These are phyloP conservation scores for Calonectria montana DNA, from an alignment of 2,329 filamentous ascomycete genomes.

Conservation along the genomic window DNA sequence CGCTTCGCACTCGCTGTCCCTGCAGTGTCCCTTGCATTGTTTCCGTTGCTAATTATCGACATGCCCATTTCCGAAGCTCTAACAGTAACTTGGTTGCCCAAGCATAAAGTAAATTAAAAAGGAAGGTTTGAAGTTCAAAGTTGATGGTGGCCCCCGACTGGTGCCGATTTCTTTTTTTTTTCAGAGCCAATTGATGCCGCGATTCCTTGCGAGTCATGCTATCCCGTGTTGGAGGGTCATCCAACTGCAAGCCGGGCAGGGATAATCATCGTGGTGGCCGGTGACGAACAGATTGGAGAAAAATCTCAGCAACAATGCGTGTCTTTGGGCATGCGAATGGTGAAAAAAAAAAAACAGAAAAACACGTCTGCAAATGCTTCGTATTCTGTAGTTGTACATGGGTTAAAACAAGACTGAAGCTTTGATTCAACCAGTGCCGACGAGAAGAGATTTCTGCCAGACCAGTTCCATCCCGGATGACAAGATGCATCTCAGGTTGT, in stretches of 20 bases:
- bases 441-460: not conserved
- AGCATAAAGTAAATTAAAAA: not conserved
- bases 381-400: not conserved
- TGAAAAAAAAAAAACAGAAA: no score
- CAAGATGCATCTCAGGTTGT: not conserved
- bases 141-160: not conserved
- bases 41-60: not conserved
- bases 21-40: not conserved
- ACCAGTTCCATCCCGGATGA: not conserved
- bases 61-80: not conserved
- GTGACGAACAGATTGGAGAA: not conserved
- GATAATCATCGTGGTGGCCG: not conserved
- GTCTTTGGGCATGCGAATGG: not conserved
- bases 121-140: not conserved
- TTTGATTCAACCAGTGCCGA: not conserved
- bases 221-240: not conserved
- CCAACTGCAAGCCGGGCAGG: not conserved
- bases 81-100: not conserved
- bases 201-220: not conserved
- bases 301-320: not conserved
- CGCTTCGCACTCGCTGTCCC: not conserved
- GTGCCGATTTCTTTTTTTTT: not conserved
- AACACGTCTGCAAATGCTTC: not conserved
- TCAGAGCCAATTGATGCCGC: not conserved
- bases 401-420: not conserved